Percentiles rank a stretch among this genome's conserved stretches.
These are phyloP conservation scores for Pseudogymnoascus pannorum DNA, from an alignment of 2,329 filamentous ascomycete species.

Conservation along the genomic window DNA sequence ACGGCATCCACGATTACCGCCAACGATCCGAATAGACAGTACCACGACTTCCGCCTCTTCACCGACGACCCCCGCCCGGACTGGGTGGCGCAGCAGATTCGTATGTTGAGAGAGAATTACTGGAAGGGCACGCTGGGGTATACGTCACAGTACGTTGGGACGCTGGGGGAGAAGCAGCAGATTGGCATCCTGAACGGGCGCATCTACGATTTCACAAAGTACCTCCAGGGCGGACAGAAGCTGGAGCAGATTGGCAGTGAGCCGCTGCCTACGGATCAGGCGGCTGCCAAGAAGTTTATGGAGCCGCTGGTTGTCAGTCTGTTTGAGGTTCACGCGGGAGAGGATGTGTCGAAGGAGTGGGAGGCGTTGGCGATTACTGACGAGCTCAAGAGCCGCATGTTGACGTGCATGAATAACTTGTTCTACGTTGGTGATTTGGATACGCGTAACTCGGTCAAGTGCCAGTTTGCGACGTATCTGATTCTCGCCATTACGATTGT, in stretches of 20 bases:
- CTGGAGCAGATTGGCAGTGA: slow-evolving; percentile 50
- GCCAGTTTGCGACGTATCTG: slow-evolving; percentile 86
- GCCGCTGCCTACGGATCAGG: slow-evolving; percentile 32
- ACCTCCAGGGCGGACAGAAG: slow-evolving; percentile 66
- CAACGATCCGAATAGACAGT: slow-evolving; percentile 66
- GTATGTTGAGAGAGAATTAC: slow-evolving; percentile 67
- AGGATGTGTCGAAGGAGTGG: slow-evolving; percentile 81
- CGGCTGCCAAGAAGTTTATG: slow-evolving; percentile 62
- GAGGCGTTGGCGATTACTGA: slow-evolving; percentile 55
- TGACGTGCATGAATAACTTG: slow-evolving; percentile 80
- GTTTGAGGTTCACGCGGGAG: slow-evolving; percentile 68
- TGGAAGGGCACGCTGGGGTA: slow-evolving; percentile 86
- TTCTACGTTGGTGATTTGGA: slow-evolving; percentile 68
- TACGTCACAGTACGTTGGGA: slow-evolving; percentile 67
- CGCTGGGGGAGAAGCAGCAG: slow-evolving; percentile 53
- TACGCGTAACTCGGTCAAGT: slow-evolving; percentile 57
- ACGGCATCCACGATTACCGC: slow-evolving; percentile 56
- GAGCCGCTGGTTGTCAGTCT: slow-evolving; percentile 62
- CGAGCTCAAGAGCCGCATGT: slow-evolving; percentile 58
- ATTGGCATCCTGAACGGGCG: slow-evolving; percentile 72
- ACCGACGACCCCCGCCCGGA: slow-evolving; percentile 76
- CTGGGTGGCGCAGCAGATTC: slow-evolving; percentile 90
- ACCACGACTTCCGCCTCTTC: slow-evolving; percentile 87
- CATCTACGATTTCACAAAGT: slow-evolving; percentile 86
- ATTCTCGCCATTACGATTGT: slow-evolving; percentile 81